Conservation (phyloP, 73 alveolate genomes). For the Effrenium voratum region DNA sequence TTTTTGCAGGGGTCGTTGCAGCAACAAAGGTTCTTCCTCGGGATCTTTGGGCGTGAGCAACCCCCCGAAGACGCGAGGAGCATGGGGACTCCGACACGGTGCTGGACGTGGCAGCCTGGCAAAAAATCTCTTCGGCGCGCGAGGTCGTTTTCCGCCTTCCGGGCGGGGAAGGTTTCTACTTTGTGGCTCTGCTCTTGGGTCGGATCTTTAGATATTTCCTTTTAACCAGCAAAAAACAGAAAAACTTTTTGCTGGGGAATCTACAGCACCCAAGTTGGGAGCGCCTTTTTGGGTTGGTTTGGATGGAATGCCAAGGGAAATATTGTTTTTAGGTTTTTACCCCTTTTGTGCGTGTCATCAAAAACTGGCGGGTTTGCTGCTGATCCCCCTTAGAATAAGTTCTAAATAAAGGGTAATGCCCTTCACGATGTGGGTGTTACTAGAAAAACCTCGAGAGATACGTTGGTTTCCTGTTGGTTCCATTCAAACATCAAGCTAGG, state of each 20-base stretch:
- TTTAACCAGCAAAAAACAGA: not conserved
- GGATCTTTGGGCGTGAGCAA: not conserved
- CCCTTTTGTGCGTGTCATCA: too few species aligned
- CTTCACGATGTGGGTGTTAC: too few species aligned
- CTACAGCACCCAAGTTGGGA: not conserved
- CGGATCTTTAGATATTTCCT: not conserved
- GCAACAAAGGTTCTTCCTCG: not conserved
- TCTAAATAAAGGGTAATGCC: too few species aligned
- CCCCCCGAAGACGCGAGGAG: not conserved
- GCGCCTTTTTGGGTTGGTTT: not conserved
- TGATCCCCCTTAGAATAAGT: too few species aligned
- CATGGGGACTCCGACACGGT: constrained; percentile 87
- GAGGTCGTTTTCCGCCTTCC: not conserved
- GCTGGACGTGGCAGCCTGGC: constrained; percentile 46
- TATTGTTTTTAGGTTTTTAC: too few species aligned
- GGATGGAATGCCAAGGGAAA: not conserved
- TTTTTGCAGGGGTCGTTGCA: not conserved
- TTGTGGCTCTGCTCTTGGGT: not conserved
- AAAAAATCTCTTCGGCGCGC: not conserved
- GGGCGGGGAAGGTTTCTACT: not conserved
- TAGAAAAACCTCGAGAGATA: too few species aligned
- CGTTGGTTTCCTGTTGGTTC: too few species aligned
- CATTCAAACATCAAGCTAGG: too few species aligned
- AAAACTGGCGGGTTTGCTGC: too few species aligned
- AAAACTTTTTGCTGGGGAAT: too few species aligned